Evolutionary conservation across 1,139 yeast species (phyloP), one percentile per base, ranked within the genome.

Genomic region (Diutina catenulata): DNA sequence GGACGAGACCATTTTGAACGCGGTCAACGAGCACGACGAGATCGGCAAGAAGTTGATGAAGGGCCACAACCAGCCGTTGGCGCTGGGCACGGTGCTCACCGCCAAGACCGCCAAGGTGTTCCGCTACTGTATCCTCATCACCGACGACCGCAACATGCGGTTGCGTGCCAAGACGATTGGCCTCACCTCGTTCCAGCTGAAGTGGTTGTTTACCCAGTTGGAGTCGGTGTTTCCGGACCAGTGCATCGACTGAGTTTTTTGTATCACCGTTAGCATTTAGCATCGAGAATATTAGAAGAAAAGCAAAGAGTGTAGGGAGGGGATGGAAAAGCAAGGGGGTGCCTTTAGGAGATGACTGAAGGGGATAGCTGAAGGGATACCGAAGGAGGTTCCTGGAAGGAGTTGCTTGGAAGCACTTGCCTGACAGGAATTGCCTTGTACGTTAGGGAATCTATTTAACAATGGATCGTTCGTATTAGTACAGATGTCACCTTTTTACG

Each of bases 101-200:
- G 47, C 61, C 27, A 57, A 58, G 39, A 40, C 57, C 36, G 67
- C 76, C 13, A 56, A 59, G 39, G 49, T 53, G 37, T 71, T 76
- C 53, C 60, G 69, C 40, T 76, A 75, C 50, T 74, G 80, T 48
- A 67, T 79, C 20, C 57, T 81, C 38, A 71, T 81, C 29, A 77
- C 87, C 4, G 91, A 80, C 52, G 91, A 81, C 52, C 62, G 79
- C 41, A 80, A 76, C 45, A 76, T 80, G 83, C 62, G 81, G 44
- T 56, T 76, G 36, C 69, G 83, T 46, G 80, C 86, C 2, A 70
- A 74, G 48, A 65, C 77, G 10, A 68, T 74, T 36, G 77, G 76
- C 1, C 67, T 79, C 36, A 64, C 69, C 9, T 67, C 76, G 39
- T 73, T 67, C 53, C 76, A 74, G 44, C 74, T 80, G 46, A 65